A percentile compares a stretch with the other conserved stretches of the same genome.
Conservation (phyloP, 192 early-diverging fungal genomes). For the Powellomyces hirtus region DNA sequence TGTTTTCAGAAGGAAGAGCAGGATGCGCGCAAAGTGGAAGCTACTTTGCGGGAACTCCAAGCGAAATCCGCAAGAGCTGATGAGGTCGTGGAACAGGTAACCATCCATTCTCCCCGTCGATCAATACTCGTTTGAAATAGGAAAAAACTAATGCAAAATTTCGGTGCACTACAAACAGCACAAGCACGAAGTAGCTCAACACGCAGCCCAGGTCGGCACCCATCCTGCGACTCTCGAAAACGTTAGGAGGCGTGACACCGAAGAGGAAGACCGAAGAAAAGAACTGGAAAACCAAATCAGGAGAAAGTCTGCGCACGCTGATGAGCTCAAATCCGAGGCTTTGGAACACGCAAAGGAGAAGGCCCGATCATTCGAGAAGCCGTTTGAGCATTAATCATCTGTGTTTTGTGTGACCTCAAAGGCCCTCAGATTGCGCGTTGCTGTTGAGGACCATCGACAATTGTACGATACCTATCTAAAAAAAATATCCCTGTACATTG, state of each 20-base stretch:
- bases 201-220: conserved; percentile 2
- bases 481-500: too few relatives aligned
- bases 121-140: background rate
- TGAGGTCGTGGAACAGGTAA: conserved; percentile 1
- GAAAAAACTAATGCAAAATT: background rate
- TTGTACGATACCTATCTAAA: too few relatives aligned
- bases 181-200: conserved; percentile 6
- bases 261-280: conserved; percentile 4
- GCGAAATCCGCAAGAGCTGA: background rate
- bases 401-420: too few relatives aligned
- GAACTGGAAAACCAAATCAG: conserved; percentile 3
- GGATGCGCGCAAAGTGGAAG: background rate
- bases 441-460: too few relatives aligned
- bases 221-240: conserved; percentile 1
- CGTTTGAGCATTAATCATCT: conserved; percentile 19
- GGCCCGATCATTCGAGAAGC: conserved; percentile 17
- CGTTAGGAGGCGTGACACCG: background rate
- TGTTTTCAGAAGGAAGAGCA: background rate
- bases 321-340: background rate
- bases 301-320: conserved; percentile 7
- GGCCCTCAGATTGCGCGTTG: too few relatives aligned
- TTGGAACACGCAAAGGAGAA: conserved; percentile 7
- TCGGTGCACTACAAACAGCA: too few relatives aligned
- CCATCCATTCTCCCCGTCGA: too few relatives aligned
- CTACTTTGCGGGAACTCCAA: conserved; percentile 2